A percentile compares a stretch with the other conserved stretches of the same genome.
Evolutionary conservation across 2,329 filamentous ascomycete species (phyloP).

Genomic region (Exophiala spinifera): DNA sequence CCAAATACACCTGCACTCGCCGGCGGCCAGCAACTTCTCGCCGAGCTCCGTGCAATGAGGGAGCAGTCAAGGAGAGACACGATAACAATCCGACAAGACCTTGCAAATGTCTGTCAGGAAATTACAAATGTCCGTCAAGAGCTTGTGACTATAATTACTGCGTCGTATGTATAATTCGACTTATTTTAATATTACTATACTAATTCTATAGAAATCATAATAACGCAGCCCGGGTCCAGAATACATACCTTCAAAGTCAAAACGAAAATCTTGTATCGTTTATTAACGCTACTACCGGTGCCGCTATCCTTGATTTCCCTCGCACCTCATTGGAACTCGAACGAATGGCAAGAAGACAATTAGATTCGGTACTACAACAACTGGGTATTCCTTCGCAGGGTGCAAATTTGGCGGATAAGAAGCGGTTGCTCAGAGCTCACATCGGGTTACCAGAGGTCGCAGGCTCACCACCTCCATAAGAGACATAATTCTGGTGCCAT

Average conservation of each 20-base stretch:
- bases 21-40: conserved; percentile 16
- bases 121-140: conserved; percentile 8
- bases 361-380: conserved; percentile 13
- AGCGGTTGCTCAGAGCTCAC: conserved; percentile 14
- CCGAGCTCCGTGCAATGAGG: conserved; percentile 18
- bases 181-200: conserved; percentile 17
- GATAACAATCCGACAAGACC: conserved; percentile 13
- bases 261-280: conserved; percentile 15
- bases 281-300: conserved; percentile 5
- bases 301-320: conserved; percentile 15
- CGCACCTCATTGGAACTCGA: conserved; percentile 9
- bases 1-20: conserved; percentile 13
- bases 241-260: conserved; percentile 17
- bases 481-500: conserved; percentile 4
- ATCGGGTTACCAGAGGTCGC: conserved; percentile 16
- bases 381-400: conserved; percentile 11
- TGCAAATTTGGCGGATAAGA: conserved; percentile 16
- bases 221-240: conserved; percentile 18
- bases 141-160: conserved; percentile 12
- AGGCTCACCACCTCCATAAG: conserved; percentile 8
- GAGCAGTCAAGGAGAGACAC: conserved; percentile 18
- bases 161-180: conserved; percentile 15
- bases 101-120: conserved; percentile 10
- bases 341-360: conserved; percentile 10
- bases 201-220: conserved; percentile 21